Evolutionary conservation across 768 basidiomycete species (phyloP), one percentile per base, ranked within the genome.

Genomic region (Leccinum fibrillosum): DNA sequence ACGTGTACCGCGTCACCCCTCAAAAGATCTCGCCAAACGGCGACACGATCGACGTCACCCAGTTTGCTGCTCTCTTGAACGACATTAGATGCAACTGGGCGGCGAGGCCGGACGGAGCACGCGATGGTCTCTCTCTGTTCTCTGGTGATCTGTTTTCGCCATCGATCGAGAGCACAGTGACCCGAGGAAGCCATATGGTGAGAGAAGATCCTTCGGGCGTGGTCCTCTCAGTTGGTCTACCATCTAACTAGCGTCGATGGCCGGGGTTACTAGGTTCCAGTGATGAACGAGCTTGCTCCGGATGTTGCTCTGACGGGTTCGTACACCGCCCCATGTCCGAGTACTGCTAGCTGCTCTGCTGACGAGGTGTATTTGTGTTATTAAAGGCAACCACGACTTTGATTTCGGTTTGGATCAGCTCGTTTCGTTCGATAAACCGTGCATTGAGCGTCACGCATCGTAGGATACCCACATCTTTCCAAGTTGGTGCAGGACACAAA

Each of bases 111-210:
- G 81, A 84, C 61, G 81, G 82, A 10, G 74, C 76, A 49, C 77
- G 77, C 62, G 88, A 92, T 64, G 93, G 93, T 0, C 75, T 97
- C 11, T 78, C 88, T 0, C 73, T 97, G 4, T 97, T 96, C 74
- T 94, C 91, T 35, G 94, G 94, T 8, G 94, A 96, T 71, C 77
- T 92, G 17, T 95, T 95, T 70, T 86, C 89, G 21, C 94, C 93
- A 0, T 91, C 89, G 2, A 80, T 91, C 1, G 94, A 95, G 73
- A 90, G 88, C 61, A 86, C 89, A 4, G 86, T 96, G 39, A 94
- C 93, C 5, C 78, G 93, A 70, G 93, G 93, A 49, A 90, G 88
- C 65, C 92, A 94, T 82, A 92, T 94, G 92, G 92, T 91, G 63
- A 55, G 77, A 63, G 23, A 17, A 6, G 47, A 23, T 15, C 37